Conservation (phyloP, 2,329 filamentous ascomycete genomes). For the Pseudofabraea citricarpa region DNA sequence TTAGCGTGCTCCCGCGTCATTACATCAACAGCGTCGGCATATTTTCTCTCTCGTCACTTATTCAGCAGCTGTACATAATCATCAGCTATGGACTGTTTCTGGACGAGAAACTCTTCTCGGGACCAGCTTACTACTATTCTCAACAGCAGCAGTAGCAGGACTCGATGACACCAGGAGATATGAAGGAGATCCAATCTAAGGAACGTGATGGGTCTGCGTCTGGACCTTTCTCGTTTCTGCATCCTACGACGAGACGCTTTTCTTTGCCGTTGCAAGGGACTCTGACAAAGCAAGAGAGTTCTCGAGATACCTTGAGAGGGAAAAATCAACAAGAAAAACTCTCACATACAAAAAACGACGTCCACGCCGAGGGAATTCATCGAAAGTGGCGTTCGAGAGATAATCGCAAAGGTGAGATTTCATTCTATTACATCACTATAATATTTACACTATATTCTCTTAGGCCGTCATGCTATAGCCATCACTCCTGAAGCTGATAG, state of each 20-base stretch:
- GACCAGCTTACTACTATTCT: too few species aligned
- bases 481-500: constrained; percentile 21
- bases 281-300: too few species aligned
- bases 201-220: constrained; percentile 8
- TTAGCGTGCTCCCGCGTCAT: neutral
- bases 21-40: neutral
- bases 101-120: too few species aligned
- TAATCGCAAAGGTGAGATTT: constrained; percentile 38
- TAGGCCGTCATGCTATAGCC: constrained; percentile 34
- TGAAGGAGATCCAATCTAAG: too few species aligned
- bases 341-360: constrained; percentile 17
- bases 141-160: too few species aligned
- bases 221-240: constrained; percentile 42
- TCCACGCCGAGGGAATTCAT: constrained; percentile 19
- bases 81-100: too few species aligned
- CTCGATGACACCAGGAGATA: too few species aligned
- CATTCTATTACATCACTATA: too few species aligned
- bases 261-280: constrained; percentile 5
- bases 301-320: constrained; percentile 1
- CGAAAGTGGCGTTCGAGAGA: constrained; percentile 39
- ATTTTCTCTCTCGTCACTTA: neutral
- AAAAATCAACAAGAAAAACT: neutral
- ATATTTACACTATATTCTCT: too few species aligned
- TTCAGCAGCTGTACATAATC: too few species aligned
- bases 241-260: constrained; percentile 36